These are phyloP conservation scores for Trametes cingulata DNA, from an alignment of 768 basidiomycete species.

Conservation along the genomic window DNA sequence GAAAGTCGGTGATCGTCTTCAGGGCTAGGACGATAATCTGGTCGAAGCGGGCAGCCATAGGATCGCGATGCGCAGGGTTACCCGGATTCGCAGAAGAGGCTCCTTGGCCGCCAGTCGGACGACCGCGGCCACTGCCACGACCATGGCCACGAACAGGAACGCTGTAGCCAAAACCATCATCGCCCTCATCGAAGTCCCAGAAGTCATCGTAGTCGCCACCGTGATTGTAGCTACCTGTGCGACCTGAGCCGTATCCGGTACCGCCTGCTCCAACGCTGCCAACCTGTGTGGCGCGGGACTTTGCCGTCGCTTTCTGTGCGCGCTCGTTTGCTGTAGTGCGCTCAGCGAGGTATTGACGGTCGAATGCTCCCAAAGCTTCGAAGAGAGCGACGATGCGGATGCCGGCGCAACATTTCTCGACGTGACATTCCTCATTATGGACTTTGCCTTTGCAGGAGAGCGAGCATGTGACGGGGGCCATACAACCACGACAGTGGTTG, in stretches of 20 bases:
- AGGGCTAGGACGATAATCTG: constrained; percentile 41
- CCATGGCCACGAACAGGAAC: constrained; percentile 6
- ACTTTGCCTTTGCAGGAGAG: constrained; percentile 45
- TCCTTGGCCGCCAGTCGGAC: too few species aligned
- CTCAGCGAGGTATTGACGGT: constrained; percentile 47
- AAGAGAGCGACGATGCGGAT: constrained; percentile 53
- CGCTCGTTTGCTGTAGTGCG: constrained; percentile 41
- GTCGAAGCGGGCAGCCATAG: constrained; percentile 40
- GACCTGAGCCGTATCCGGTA: constrained; percentile 47
- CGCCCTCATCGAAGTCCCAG: not conserved
- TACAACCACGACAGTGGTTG: constrained; percentile 53
- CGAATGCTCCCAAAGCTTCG: constrained; percentile 50
- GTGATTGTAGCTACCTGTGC: constrained; percentile 6
- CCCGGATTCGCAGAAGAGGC: not conserved
- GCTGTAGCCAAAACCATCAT: not conserved
- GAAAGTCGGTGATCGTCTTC: constrained; percentile 39
- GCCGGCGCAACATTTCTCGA: constrained; percentile 46
- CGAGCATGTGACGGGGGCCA: constrained; percentile 40
- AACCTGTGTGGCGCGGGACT: constrained; percentile 20
- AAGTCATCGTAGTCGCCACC: not conserved
- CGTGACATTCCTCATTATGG: constrained; percentile 35
- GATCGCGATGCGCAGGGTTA: not conserved
- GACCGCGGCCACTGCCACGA: not conserved
- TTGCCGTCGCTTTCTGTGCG: constrained; percentile 34
- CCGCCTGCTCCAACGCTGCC: constrained; percentile 51